Evolutionary conservation across 1,139 yeast species (phyloP).

Genomic region (Debaryomycetaceae sp.): DNA sequence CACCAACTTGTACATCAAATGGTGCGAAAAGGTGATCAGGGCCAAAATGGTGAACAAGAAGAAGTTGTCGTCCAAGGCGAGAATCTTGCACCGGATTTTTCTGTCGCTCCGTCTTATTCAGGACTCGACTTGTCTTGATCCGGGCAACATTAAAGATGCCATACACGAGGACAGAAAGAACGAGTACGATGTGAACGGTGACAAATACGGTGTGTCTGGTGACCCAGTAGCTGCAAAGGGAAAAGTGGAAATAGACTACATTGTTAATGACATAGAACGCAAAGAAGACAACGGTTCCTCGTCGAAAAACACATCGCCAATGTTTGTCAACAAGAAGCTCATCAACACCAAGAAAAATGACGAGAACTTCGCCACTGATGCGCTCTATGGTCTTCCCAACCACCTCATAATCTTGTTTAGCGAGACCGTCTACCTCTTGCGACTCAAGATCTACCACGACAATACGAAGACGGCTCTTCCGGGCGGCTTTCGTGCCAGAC

Average conservation of each 20-base stretch:
- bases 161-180: slow-evolving; percentile 26
- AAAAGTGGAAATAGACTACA: slow-evolving; percentile 45
- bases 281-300: slow-evolving; percentile 4
- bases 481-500: slow-evolving; percentile 40
- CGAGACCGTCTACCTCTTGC: slow-evolving; percentile 61
- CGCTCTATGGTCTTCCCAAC: slow-evolving; percentile 81
- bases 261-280: slow-evolving; percentile 29
- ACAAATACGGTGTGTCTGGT: slow-evolving; percentile 18
- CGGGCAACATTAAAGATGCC: slow-evolving; percentile 36
- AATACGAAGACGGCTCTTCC: slow-evolving; percentile 32
- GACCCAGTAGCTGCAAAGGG: slow-evolving; percentile 8
- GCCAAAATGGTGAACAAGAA: slow-evolving; percentile 67
- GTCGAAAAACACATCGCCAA: slow-evolving; percentile 28
- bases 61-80: slow-evolving; percentile 70
- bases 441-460: slow-evolving; percentile 57
- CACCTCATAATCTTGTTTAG: slow-evolving; percentile 70
- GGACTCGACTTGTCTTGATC: slow-evolving; percentile 62
- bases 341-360: slow-evolving; percentile 44
- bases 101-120: slow-evolving; percentile 73
- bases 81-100: slow-evolving; percentile 72
- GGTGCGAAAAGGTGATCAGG: slow-evolving; percentile 73
- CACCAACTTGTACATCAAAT: slow-evolving; percentile 68
- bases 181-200: slow-evolving; percentile 42
- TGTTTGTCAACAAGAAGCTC: slow-evolving; percentile 42
- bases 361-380: slow-evolving; percentile 71